phyloP scores from a whole-genome alignment of 495 filamentous ascomycete species.

The Recurvomyces mirabilis region DNA sequence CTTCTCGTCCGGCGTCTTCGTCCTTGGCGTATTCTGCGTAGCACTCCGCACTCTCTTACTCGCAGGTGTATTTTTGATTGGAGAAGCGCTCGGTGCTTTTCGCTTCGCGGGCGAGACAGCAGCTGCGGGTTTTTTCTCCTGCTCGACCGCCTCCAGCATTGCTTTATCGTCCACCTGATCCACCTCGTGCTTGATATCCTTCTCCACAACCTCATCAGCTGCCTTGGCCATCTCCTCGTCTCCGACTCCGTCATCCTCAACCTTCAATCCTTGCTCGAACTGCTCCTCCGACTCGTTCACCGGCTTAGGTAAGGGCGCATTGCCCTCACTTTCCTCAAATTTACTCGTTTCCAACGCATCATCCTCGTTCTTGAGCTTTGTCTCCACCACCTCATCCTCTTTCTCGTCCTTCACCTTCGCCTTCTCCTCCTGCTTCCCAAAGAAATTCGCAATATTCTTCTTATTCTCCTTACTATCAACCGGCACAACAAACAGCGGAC shows the following conservation, averaged over 20 bases:
- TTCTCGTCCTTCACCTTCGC: slow-evolving; percentile 4
- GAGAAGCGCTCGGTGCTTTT: background rate
- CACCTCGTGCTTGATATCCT: slow-evolving; percentile 15
- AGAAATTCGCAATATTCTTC: slow-evolving; percentile 87
- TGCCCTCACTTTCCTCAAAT: slow-evolving; percentile 17
- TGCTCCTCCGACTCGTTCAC: slow-evolving; percentile 1
- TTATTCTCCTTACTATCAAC: slow-evolving; percentile 77
- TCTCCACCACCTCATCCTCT: slow-evolving; percentile 7
- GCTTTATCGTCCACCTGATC: slow-evolving; percentile 10
- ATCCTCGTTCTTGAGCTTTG: slow-evolving; percentile 14
- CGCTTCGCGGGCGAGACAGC: slow-evolving; percentile 1
- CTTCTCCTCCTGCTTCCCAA: slow-evolving; percentile 42
- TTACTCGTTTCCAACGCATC: slow-evolving; percentile 7
- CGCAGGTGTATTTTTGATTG: background rate
- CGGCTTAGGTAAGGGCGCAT: slow-evolving; percentile 19
- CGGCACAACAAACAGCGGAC: slow-evolving; percentile 68
- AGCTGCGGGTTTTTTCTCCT: background rate
- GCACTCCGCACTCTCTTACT: slow-evolving; percentile 15
- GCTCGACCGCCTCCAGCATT: slow-evolving; percentile 11
- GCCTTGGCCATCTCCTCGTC: slow-evolving; percentile 4
- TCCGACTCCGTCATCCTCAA: background rate
- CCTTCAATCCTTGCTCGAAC: slow-evolving; percentile 11
- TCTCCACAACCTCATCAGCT: slow-evolving; percentile 6
- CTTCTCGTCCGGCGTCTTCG: slow-evolving; percentile 18
- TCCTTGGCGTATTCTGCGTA: slow-evolving; percentile 13